A percentile compares a stretch with the other conserved stretches of the same genome.
These are phyloP conservation scores for Daedaleopsis nitida DNA, from an alignment of 768 basidiomycete genomes.

Conservation along the genomic window DNA sequence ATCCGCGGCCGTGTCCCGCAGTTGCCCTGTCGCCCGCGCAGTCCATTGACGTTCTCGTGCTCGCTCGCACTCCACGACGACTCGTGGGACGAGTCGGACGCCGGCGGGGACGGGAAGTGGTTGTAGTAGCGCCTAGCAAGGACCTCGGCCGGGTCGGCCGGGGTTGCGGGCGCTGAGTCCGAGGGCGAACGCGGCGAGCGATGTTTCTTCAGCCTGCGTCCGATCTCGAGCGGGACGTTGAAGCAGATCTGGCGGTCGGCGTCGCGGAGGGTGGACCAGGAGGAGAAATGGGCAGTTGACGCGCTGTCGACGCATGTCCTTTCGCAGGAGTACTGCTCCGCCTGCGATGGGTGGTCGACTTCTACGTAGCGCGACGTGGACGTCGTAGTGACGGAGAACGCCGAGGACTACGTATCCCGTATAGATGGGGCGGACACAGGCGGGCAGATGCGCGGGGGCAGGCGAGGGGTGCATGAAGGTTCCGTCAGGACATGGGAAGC, in stretches of 20 bases:
- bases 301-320: neutral
- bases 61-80: constrained; percentile 1
- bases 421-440: neutral
- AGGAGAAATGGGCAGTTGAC: constrained; percentile 9
- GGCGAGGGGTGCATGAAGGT: neutral
- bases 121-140: constrained; percentile 33
- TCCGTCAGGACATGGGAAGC: neutral
- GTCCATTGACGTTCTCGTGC: too few relatives aligned
- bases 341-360: constrained; percentile 25
- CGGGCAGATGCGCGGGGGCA: neutral
- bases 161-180: constrained; percentile 7
- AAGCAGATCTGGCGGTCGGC: constrained; percentile 22
- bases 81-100: neutral
- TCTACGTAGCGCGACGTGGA: constrained; percentile 38
- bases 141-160: constrained; percentile 31
- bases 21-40: too few relatives aligned
- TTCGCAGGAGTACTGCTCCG: neutral
- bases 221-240: constrained; percentile 20
- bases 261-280: constrained; percentile 27
- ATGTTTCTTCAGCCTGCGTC: constrained; percentile 23
- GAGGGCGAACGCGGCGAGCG: constrained; percentile 3
- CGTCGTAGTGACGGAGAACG: constrained; percentile 39
- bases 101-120: constrained; percentile 16
- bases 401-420: constrained; percentile 28
- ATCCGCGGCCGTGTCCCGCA: neutral